Conservation (phyloP, 441 rosid species). For the Populus trichocarpa region DNA sequence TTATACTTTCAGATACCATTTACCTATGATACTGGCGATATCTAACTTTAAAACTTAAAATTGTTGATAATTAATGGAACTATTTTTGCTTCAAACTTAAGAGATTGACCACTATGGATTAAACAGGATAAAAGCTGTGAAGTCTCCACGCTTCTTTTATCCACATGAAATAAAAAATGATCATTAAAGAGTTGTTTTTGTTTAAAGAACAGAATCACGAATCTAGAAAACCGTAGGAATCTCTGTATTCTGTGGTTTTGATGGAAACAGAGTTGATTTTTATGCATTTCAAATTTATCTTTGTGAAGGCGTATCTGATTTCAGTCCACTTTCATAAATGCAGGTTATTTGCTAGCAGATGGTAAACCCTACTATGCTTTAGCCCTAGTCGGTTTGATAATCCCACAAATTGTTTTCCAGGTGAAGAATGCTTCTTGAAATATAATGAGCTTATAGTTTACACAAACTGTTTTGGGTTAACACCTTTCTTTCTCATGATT, state of each 20-base stretch:
- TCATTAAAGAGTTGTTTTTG: background rate
- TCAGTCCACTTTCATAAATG: conserved; percentile 4
- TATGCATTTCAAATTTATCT: background rate
- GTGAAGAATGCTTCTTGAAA: conserved; percentile 30
- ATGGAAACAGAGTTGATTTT: background rate
- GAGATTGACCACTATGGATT: background rate
- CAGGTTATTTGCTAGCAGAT: conserved; percentile 87
- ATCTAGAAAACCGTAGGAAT: background rate
- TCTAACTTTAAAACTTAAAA: too few relatives aligned
- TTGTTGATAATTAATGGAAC: background rate
- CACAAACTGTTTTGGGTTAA: background rate
- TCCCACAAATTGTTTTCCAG: conserved; percentile 92
- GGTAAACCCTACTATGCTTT: conserved; percentile 94
- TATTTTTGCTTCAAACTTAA: background rate
- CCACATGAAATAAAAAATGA: background rate
- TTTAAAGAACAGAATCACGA: background rate
- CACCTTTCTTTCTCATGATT: background rate
- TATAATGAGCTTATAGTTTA: background rate
- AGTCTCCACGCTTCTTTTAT: background rate
- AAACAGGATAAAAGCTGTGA: background rate
- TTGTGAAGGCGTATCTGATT: background rate
- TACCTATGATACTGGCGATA: background rate
- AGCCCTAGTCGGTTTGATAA: conserved; percentile 69
- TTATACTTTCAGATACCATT: background rate
- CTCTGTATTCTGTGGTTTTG: background rate